Evolutionary conservation across 2,329 filamentous ascomycete genomes (phyloP), one percentile per base, ranked within the genome.

Genomic region (Raffaelea ambrosiae): DNA sequence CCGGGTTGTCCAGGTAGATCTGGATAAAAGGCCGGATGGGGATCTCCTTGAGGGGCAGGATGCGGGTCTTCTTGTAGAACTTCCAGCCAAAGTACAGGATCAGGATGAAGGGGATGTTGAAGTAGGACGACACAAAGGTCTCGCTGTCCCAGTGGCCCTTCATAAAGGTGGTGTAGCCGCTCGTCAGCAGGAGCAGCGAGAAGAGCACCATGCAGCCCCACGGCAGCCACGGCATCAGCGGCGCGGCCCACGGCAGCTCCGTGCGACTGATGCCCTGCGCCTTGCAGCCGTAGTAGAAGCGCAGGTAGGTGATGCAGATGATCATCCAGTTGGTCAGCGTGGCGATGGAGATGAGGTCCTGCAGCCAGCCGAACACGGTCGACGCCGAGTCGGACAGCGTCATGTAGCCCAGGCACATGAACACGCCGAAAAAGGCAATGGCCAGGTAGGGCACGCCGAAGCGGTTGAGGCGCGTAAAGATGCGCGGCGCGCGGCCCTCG

Each of bases 251-350:
- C 0, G 82, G 82, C 16, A 88, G 64, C 56, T 44, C 44, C 48
- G 79, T 70, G 9, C 83, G 73, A 46, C 77, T 69, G 40, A 88
- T 69, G 5, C 83, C 82, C 57, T 88, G 79, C 7, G 73, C 73
- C 10, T 73, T 66, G 18, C 83, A 73, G 1, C 82, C 84, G 51
- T 79, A 74, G 61, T 83, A 75, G 65, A 87, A 89, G 35, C 77
- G 73, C 42, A 88, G 66, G 61, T 84, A 88, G 0, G 81, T 83
- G 55, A 81, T 73, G 52, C 77, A 78, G 55, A 85, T 80, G 53
- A 79, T 73, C 11, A 76, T 73, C 73, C 82, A 86, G 46, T 81
- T 78, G 59, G 86, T 79, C 19, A 86, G 71, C 50, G 83, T 81
- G 3, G 81, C 83, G 9, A 67, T 82, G 88, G 0, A 88, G 0